These are phyloP conservation scores for Metarhizium album DNA, from an alignment of 2,329 filamentous ascomycete genomes.

Conservation along the genomic window DNA sequence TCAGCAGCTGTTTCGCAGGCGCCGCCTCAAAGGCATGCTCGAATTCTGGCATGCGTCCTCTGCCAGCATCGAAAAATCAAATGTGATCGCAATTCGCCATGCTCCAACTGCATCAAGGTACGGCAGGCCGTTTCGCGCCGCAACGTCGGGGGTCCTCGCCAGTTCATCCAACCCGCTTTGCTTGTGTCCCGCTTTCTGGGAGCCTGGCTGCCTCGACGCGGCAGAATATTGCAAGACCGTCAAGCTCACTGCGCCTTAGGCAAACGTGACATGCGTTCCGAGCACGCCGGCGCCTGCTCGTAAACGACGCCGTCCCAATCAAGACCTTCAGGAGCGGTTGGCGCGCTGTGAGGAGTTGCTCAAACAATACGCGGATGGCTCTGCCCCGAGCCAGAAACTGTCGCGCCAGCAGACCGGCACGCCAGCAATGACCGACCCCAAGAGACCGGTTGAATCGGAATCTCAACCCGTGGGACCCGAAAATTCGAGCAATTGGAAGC, in stretches of 20 bases:
- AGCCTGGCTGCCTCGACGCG: background rate
- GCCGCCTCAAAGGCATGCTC: constrained; percentile 26
- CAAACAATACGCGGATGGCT: constrained; percentile 42
- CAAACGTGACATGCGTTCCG: constrained; percentile 48
- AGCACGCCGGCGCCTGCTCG: constrained; percentile 49
- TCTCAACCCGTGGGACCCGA: constrained; percentile 18
- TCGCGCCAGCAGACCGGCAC: constrained; percentile 9
- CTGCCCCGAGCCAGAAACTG: constrained; percentile 14
- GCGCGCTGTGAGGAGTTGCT: constrained; percentile 48
- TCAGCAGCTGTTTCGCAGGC: constrained; percentile 17
- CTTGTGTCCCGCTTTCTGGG: background rate
- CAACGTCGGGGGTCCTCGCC: background rate
- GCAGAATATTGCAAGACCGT: background rate
- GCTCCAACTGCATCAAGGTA: constrained; percentile 51
- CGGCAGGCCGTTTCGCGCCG: constrained; percentile 9
- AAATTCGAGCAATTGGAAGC: constrained; percentile 28
- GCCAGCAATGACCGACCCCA: constrained; percentile 7
- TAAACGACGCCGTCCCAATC: constrained; percentile 48
- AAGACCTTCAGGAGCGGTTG: constrained; percentile 50
- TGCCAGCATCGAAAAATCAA: constrained; percentile 54
- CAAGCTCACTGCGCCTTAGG: constrained; percentile 25
- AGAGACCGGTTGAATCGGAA: constrained; percentile 16
- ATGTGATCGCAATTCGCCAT: constrained; percentile 48
- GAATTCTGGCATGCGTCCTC: constrained; percentile 43
- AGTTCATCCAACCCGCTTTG: background rate